Conservation (phyloP, 352 stramenopile species). For the Pythium brachiatum region DNA sequence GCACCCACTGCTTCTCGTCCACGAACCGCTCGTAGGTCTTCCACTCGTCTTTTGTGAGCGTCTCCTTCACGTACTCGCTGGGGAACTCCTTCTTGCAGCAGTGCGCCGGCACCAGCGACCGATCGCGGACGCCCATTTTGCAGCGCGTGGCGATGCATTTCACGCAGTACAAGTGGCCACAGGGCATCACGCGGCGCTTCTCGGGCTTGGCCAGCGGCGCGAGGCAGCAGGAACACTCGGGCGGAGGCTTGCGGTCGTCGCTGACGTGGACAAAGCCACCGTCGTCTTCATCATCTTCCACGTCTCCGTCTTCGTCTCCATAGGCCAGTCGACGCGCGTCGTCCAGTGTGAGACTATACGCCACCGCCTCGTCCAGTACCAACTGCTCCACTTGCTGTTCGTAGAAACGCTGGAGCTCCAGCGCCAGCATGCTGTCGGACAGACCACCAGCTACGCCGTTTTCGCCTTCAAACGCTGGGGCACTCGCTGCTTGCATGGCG, state of each 20-base stretch:
- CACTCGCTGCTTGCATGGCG: neutral
- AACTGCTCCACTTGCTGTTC: conserved; percentile 34
- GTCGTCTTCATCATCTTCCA: conserved; percentile 25
- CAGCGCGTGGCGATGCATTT: conserved; percentile 50
- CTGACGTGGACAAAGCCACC: conserved; percentile 15
- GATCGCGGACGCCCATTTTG: conserved; percentile 51
- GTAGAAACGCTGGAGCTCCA: conserved; percentile 45
- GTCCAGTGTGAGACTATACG: conserved; percentile 43
- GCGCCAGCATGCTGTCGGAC: neutral
- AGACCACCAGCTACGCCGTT: neutral
- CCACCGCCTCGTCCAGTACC: conserved; percentile 37
- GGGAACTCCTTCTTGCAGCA: conserved; percentile 76
- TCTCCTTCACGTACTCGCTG: conserved; percentile 52
- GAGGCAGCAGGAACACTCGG: conserved; percentile 42
- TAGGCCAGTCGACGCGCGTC: conserved; percentile 36
- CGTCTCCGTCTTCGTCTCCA: neutral
- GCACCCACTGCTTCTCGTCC: conserved; percentile 45
- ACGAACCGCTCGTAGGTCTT: conserved; percentile 53
- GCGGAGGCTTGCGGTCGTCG: conserved; percentile 32
- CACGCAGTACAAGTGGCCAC: conserved; percentile 62
- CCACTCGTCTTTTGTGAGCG: conserved; percentile 30
- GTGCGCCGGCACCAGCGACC: conserved; percentile 55
- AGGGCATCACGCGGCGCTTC: conserved; percentile 37
- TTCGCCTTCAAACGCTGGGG: neutral
- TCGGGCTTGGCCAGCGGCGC: conserved; percentile 14